phyloP scores from a whole-genome alignment of 257 asterid genomes.

The Nicotiana benthamiana region DNA sequence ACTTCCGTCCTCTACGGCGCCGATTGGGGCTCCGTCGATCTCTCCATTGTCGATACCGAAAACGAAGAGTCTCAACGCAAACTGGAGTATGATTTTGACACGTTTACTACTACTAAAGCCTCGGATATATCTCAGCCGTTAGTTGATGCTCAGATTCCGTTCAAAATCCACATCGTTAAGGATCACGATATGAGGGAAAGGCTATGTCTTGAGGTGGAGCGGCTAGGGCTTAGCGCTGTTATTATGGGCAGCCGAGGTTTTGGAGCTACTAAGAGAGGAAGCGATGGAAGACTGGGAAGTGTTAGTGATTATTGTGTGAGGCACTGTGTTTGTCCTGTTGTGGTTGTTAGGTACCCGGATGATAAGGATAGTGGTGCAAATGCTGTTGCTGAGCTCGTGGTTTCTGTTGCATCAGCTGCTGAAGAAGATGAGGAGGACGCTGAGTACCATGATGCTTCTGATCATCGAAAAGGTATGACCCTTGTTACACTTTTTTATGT shows the following conservation, averaged over 20 bases:
- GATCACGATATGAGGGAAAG: conserved; percentile 93
- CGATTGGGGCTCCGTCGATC: conserved; percentile 88
- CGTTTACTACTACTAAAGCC: conserved; percentile 63
- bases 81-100: conserved; percentile 70
- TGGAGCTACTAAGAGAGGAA: conserved; percentile 70
- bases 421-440: conserved; percentile 60
- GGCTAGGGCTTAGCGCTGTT: conserved; percentile 77
- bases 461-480: conserved; percentile 50
- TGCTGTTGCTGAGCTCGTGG: conserved; percentile 31
- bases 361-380: conserved; percentile 39
- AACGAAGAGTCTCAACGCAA: conserved; percentile 57
- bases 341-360: conserved; percentile 76
- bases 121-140: conserved; percentile 75
- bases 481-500: not conserved
- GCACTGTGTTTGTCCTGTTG: conserved; percentile 93
- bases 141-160: conserved; percentile 80
- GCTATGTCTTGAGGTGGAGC: conserved; percentile 78
- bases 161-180: conserved; percentile 79
- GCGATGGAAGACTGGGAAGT: conserved; percentile 80
- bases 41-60: conserved; percentile 51
- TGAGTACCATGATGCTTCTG: conserved; percentile 70
- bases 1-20: conserved; percentile 92
- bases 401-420: conserved; percentile 54
- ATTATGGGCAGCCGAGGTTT: conserved; percentile 91
- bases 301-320: conserved; percentile 96